Percentiles rank a stretch among this genome's conserved stretches.
phyloP scores from a whole-genome alignment of 129 eudicot genomes.

The Dittrichia graveolens region DNA sequence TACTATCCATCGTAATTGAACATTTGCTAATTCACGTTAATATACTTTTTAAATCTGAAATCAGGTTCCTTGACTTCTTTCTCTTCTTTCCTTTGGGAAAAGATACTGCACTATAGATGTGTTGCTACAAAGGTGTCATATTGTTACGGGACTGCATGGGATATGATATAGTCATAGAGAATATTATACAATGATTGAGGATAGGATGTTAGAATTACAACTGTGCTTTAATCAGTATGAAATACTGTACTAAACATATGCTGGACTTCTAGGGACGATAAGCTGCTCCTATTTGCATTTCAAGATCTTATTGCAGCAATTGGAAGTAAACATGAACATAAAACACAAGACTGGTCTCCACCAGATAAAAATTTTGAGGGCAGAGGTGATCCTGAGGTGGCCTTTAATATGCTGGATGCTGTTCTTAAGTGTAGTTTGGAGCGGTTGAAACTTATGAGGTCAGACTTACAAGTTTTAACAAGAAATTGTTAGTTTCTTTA shows the following conservation, averaged over 20 bases:
- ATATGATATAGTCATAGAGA: too few species aligned
- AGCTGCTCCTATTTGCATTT: slow-evolving; percentile 18
- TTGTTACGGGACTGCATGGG: too few species aligned
- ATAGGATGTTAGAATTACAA: neutral
- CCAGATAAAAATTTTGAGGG: slow-evolving; percentile 36
- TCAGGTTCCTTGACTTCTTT: too few species aligned
- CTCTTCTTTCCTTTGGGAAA: too few species aligned
- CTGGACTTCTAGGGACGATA: slow-evolving; percentile 33
- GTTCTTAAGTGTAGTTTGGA: slow-evolving; percentile 67
- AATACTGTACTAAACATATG: neutral
- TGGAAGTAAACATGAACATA: slow-evolving; percentile 35
- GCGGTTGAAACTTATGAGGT: slow-evolving; percentile 72
- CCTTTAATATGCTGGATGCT: slow-evolving; percentile 62
- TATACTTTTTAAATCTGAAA: too few species aligned
- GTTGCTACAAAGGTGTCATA: too few species aligned
- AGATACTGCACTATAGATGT: too few species aligned
- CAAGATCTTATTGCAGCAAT: slow-evolving; percentile 40
- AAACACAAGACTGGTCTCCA: slow-evolving; percentile 25
- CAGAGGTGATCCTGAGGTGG: slow-evolving; percentile 39
- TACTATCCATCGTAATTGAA: too few species aligned
- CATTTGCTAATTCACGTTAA: too few species aligned
- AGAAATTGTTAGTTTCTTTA: too few species aligned
- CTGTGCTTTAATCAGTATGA: neutral
- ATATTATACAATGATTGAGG: too few species aligned
- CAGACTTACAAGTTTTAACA: slow-evolving; percentile 3